phyloP scores from a whole-genome alignment of 108 stramenopile genomes.

The Chaetoceros tenuissimus region DNA sequence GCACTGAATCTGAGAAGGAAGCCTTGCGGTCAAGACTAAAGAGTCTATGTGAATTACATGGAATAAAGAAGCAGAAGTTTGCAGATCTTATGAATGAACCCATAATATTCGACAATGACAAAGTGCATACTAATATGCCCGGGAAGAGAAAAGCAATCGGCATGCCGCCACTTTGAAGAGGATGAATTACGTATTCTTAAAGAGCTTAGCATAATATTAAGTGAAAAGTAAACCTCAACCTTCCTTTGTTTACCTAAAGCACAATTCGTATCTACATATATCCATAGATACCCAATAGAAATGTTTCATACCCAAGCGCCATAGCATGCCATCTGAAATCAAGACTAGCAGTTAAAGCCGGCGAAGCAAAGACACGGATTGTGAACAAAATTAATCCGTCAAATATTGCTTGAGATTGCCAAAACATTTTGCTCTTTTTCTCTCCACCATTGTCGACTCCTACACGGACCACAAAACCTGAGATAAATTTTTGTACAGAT shows the following conservation, averaged over 20 bases:
- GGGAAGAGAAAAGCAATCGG: no score
- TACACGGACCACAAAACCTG: conserved; percentile 38
- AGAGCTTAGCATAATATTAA: no score
- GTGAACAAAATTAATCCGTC: conserved; percentile 45
- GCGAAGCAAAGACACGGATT: conserved; percentile 63
- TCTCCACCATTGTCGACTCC: conserved; percentile 62
- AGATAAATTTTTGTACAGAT: conserved; percentile 57
- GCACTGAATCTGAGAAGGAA: neutral
- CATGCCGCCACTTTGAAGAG: no score
- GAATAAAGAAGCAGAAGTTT: conserved; percentile 47
- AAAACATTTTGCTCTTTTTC: conserved; percentile 64
- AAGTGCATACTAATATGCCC: no score
- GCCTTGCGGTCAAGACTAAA: conserved; percentile 30
- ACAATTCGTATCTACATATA: no score
- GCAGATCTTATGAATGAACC: conserved; percentile 47
- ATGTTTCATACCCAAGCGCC: conserved; percentile 72
- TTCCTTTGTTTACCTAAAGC: no score
- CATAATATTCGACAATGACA: neutral
- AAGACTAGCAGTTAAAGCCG: conserved; percentile 63
- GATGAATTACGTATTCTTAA: no score
- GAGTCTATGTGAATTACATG: conserved; percentile 43
- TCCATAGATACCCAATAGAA: conserved; percentile 42
- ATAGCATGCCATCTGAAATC: conserved; percentile 87
- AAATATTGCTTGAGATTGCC: conserved; percentile 60
- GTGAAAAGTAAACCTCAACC: no score